Conservation (phyloP, 2,329 filamentous ascomycete species). For the Aspergillus floridensis region DNA sequence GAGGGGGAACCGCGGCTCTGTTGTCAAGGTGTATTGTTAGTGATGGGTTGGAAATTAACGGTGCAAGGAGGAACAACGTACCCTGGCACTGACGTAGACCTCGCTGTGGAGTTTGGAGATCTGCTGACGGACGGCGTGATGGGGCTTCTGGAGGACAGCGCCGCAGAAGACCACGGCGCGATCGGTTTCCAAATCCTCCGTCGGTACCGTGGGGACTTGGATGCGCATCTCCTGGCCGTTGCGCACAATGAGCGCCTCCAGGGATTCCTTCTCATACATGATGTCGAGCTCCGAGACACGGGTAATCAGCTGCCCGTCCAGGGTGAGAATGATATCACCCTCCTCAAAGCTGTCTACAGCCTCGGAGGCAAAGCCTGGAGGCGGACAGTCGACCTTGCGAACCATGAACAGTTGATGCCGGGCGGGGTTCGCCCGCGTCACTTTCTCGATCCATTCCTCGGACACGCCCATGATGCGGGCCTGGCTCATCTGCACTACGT, state of each 20-base stretch:
- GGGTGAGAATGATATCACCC: conserved; percentile 85
- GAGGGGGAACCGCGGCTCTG: conserved; percentile 74
- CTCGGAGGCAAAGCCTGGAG: conserved; percentile 36
- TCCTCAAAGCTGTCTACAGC: conserved; percentile 70
- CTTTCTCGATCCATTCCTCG: conserved; percentile 91
- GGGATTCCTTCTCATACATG: conserved; percentile 84
- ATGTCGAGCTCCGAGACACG: conserved; percentile 89
- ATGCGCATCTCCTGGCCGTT: conserved; percentile 76
- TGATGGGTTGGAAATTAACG: conserved; percentile 9
- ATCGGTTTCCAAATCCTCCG: conserved; percentile 87
- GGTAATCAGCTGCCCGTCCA: conserved; percentile 91
- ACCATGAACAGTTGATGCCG: conserved; percentile 99
- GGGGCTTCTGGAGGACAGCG: conserved; percentile 85
- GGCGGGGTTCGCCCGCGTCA: conserved; percentile 81
- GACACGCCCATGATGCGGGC: conserved; percentile 95
- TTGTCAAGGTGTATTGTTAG: background rate
- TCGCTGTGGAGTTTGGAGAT: conserved; percentile 96
- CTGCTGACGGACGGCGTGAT: conserved; percentile 94
- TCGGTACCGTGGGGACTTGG: conserved; percentile 78
- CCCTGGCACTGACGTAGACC: conserved; percentile 86
- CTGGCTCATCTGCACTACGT: conserved; percentile 94
- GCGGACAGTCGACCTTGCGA: conserved; percentile 74
- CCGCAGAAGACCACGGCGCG: conserved; percentile 93
- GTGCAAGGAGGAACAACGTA: conserved; percentile 24
- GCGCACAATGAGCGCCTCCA: conserved; percentile 83